Base-by-base conservation (phyloP, 1,139 yeast species). In the Geotrichum aggregatum region DNA sequence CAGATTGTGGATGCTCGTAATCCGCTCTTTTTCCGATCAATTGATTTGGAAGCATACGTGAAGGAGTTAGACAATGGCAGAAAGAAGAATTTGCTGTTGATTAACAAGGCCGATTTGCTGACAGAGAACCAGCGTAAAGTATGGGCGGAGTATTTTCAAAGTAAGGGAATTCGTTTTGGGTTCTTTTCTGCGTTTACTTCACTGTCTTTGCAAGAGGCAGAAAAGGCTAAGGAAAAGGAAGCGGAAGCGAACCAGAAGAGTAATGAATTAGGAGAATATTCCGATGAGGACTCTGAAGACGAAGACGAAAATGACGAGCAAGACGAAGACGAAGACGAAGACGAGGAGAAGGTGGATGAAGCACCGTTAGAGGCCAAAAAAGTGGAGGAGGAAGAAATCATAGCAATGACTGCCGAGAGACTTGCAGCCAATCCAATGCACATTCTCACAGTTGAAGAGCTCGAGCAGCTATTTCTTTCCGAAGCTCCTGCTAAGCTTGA, bases 1-100 rank as follows among this genome's bases (percentile, higher is more conserved):
- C 99, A 94, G 68, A 94, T 94, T 73, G 98, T 92, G 31, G 99
- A 94, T 73, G 98, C 98, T 7, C 78, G 99, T 71, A 89, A 87
- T 65, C 98, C 99, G 2, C 72, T 91, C 55, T 76, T 89, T 58
- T 94, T 88, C 74, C 78, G 98, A 67, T 89, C 97, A 1, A 79
- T 81, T 33, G 98, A 94, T 71, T 77, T 94, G 66, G 98, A 87
- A 58, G 76, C 71, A 35, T 94, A 92, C 65, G 97, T 89, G 28
- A 73, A 78, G 52, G 95, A 86, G 58, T 68, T 87, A 45, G 84
- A 85, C 59, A 79, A 81, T 13, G 66, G 73, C 44, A 71, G 77
- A 45, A 91, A 92, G 71, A 79, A 77, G 60, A 91, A 87, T 64
- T 74, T 94, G 63, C 74, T 94, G 62, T 76, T 94, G 61, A 95